Conservation (phyloP, 1,284 basidiomycete species). For the Tetrapyrgos nigripes region DNA sequence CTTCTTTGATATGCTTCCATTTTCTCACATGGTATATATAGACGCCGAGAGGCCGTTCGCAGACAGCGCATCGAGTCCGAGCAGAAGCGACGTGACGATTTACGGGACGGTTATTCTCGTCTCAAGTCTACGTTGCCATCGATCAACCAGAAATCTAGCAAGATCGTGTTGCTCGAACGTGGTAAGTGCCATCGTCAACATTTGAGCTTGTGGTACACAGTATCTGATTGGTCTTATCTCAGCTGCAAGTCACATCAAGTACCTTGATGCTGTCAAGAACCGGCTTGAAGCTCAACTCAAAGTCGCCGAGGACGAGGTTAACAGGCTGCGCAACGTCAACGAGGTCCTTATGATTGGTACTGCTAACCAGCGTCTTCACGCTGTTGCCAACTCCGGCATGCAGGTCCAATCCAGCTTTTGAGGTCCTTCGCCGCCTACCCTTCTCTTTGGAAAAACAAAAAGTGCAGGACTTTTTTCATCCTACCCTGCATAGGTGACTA, state of each 20-base stretch:
- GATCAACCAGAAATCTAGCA: slow-evolving; percentile 89
- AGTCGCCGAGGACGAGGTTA: slow-evolving; percentile 77
- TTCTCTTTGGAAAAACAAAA: slow-evolving; percentile 10
- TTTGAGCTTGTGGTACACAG: slow-evolving; percentile 10
- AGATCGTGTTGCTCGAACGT: slow-evolving; percentile 85
- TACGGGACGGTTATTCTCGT: slow-evolving; percentile 84
- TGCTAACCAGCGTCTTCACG: slow-evolving; percentile 66
- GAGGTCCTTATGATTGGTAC: slow-evolving; percentile 86
- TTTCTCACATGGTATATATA: slow-evolving; percentile 23
- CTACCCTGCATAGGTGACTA: slow-evolving; percentile 18
- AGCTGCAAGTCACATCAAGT: slow-evolving; percentile 82
- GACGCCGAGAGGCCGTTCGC: slow-evolving; percentile 83
- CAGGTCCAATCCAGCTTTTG: slow-evolving; percentile 48
- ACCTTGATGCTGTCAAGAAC: slow-evolving; percentile 76
- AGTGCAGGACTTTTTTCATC: slow-evolving; percentile 5
- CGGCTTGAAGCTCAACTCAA: slow-evolving; percentile 77
- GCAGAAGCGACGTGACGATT: slow-evolving; percentile 86
- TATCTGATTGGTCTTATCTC: slow-evolving; percentile 19
- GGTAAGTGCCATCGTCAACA: slow-evolving; percentile 54
- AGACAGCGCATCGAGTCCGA: slow-evolving; percentile 87
- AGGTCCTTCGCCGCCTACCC: slow-evolving; percentile 38
- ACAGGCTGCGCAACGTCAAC: slow-evolving; percentile 80
- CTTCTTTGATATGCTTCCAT: not conserved
- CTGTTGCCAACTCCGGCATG: slow-evolving; percentile 51
- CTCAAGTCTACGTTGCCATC: slow-evolving; percentile 86